phyloP scores from a whole-genome alignment of 257 asterid genomes.

The Solanum corneliomulleri region DNA sequence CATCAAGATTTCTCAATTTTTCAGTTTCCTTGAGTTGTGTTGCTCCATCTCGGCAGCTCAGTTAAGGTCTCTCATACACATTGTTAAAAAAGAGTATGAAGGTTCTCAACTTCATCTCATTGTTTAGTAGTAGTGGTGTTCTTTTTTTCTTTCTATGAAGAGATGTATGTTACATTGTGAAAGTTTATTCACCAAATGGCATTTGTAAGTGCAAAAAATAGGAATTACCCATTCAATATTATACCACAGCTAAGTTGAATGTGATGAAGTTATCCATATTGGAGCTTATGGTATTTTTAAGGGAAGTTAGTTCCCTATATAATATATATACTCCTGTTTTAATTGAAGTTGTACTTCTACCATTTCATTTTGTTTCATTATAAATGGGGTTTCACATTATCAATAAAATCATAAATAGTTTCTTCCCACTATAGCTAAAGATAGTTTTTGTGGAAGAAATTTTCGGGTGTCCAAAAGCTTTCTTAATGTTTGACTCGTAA shows the following conservation, averaged over 20 bases:
- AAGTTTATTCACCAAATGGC: background rate
- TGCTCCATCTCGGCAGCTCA: slow-evolving; percentile 2
- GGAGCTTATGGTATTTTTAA: background rate
- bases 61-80: background rate
- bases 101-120: slow-evolving; percentile 18
- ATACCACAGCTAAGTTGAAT: background rate
- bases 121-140: background rate
- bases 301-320: background rate
- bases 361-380: background rate
- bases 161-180: background rate
- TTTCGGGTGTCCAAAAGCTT: no score
- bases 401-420: no score
- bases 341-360: background rate
- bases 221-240: background rate
- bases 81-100: background rate
- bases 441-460: no score
- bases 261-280: background rate
- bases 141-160: background rate
- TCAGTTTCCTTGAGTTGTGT: slow-evolving; percentile 26
- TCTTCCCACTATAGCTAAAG: no score
- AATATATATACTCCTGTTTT: background rate
- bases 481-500: no score
- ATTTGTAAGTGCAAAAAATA: background rate
- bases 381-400: background rate
- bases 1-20: slow-evolving; percentile 19